Base-by-base conservation (phyloP, 495 filamentous ascomycete species). In the Pseudevernia furfuracea region DNA sequence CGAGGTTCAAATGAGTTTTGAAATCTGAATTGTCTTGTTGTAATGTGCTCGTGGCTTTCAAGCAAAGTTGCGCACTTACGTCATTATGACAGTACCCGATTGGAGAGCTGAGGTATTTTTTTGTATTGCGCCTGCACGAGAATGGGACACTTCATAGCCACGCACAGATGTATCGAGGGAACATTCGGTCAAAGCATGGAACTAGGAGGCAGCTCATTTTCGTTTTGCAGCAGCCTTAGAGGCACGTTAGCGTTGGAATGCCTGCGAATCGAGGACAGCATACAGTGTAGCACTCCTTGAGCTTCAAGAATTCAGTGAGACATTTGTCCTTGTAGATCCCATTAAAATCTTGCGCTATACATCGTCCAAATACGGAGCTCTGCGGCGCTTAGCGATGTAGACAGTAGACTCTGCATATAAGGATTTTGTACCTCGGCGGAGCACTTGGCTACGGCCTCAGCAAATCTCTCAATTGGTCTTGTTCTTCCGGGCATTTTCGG, bases 261-360 rank as follows among this genome's bases (percentile, higher is more conserved):
- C 38, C 23, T 39, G 15, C 38, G 1, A 53, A 39, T 32, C 17
- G 34, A 30, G 19, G 10, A n/a, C 23, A 11, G 15, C 30, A 62
- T 81, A 97, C 92, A 69, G 94, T 66, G 70, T 89, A 92, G 74
- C 94, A 99, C 66, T 97, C 81, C 74, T 96, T 96, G 58, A 97
- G 74, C 67, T 76, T 84, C 74, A 96, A 75, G 65, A 99, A 97
- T 71, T 97, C 91, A 58, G 84, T 85, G 4, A 81, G 79, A 71
- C 94, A 99, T 79, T 93, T 91, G 73, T 97, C 91, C 69, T 96
- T 96, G 67, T 92, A 82, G 7, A 97, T 85, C 30, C 90, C 85
- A 71, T 92, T 92, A 75, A 95, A 97, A 72, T 99, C 93, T 12
- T 84, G 84, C 41, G 94, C 80, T 63, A 99, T 84, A 73, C 94